These are phyloP conservation scores for Globisporangium iwayamae DNA, from an alignment of 352 stramenopile genomes.

Conservation along the genomic window DNA sequence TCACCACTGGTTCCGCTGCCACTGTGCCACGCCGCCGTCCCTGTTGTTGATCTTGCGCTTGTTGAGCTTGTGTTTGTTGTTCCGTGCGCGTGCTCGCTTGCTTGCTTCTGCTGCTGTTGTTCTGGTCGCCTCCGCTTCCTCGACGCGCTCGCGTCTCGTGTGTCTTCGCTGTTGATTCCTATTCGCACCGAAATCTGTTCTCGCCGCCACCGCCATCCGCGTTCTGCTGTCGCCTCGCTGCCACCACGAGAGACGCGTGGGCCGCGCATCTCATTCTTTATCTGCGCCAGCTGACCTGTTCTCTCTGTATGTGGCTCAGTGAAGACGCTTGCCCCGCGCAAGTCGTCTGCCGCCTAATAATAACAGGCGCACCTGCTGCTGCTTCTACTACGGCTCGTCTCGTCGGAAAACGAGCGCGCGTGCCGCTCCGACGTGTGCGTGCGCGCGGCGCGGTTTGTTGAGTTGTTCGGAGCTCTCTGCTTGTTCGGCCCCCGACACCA, in stretches of 20 bases:
- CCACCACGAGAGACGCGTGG: slow-evolving; percentile 1
- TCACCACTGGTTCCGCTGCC: not conserved
- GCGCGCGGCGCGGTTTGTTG: not conserved
- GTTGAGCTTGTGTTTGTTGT: not conserved
- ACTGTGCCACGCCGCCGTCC: not conserved
- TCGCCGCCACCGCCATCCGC: not conserved
- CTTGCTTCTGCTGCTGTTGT: not conserved
- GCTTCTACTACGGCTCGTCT: slow-evolving; percentile 4
- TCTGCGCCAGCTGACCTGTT: not conserved
- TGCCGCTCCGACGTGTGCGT: not conserved
- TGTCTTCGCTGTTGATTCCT: not conserved
- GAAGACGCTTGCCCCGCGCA: not conserved
- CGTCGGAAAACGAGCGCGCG: slow-evolving; percentile 8
- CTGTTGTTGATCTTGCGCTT: slow-evolving; percentile 1
- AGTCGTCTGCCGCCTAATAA: not conserved
- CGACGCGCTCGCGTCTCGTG: not conserved
- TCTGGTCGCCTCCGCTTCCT: slow-evolving; percentile 9
- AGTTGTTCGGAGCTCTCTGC: slow-evolving; percentile 1
- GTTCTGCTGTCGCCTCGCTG: not conserved
- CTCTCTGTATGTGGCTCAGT: not conserved
- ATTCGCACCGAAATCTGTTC: slow-evolving; percentile 2
- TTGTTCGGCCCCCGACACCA: slow-evolving; percentile 1
- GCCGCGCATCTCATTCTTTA: slow-evolving; percentile 15
- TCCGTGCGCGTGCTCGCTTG: not conserved
- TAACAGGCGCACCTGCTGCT: not conserved